Percentiles rank a stretch among this genome's conserved stretches.
Conservation (phyloP, 345 rosid genomes). For the Bruguiera gymnorhiza region DNA sequence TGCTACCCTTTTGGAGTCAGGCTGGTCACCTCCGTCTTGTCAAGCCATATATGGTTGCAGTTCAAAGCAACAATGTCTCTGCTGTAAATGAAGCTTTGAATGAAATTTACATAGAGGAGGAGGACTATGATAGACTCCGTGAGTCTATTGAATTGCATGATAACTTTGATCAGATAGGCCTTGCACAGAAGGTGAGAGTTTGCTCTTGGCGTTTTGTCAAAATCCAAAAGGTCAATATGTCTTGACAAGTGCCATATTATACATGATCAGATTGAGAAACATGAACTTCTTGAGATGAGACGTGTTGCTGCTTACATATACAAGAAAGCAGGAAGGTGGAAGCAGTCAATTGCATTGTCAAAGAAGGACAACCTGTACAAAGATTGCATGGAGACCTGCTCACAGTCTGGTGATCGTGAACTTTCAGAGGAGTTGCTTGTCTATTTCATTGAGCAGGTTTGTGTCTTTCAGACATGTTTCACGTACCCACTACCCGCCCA, state of each 20-base stretch:
- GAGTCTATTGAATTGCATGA: slow-evolving; percentile 88
- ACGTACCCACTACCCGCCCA: no score
- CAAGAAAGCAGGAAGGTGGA: slow-evolving; percentile 97
- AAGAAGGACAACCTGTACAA: slow-evolving; percentile 88
- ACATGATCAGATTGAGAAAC: slow-evolving; percentile 77
- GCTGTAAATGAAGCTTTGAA: slow-evolving; percentile 92
- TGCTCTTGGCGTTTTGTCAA: not conserved
- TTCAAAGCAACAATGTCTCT: slow-evolving; percentile 85
- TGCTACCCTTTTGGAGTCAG: slow-evolving; percentile 33
- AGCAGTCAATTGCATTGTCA: slow-evolving; percentile 90
- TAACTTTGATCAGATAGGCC: slow-evolving; percentile 87
- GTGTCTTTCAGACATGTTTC: not conserved
- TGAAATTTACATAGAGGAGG: slow-evolving; percentile 84
- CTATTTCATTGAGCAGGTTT: slow-evolving; percentile 91
- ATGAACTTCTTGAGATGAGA: slow-evolving; percentile 95
- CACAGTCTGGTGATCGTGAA: slow-evolving; percentile 93
- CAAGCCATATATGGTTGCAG: slow-evolving; percentile 93
- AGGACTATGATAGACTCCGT: slow-evolving; percentile 84
- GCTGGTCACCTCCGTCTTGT: slow-evolving; percentile 88
- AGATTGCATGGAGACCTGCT: slow-evolving; percentile 97
- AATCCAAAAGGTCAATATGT: not conserved
- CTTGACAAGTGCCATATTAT: not conserved
- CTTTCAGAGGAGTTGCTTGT: slow-evolving; percentile 89
- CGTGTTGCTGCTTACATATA: slow-evolving; percentile 96
- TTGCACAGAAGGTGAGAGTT: slow-evolving; percentile 72